Base-by-base conservation (phyloP, 2,329 filamentous ascomycete species). In the Microsporum canis region DNA sequence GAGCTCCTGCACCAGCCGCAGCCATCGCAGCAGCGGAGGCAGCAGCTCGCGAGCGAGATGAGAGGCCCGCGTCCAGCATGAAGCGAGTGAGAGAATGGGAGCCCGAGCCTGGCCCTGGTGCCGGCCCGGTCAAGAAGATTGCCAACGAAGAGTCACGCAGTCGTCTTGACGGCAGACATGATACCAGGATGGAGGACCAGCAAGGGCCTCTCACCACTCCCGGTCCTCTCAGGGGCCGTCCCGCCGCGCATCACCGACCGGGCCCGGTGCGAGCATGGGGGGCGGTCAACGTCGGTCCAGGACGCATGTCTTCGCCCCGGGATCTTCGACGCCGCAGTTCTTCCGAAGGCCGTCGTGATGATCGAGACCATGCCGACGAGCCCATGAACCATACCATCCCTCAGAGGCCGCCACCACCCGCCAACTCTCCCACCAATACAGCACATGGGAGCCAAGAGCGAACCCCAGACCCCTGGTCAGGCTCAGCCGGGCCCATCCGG, bases 61-160 rank as follows among this genome's bases (percentile, higher is more conserved):
- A 86, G 47, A 83, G 91, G n/a, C 89, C 91, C 17, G 76, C 87
- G 0, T 95, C 90, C 41, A 88, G 79, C 1, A 80, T 89, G 61
- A 99, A 99, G 80, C 84, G 94, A 62, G 82, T 86, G 72, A 86
- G 91, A 57, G 94, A 97, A 70, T 96, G 94, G 91, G 94, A 97
- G 66, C 88, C 92, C 39, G 90, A 95, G 39, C 77, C 85, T 3
- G 80, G 72, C 1, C 49, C 49, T 27, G 49, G 49, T 1, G 55
- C 34, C 2, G 55, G 34, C 10, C 75, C 76, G 5, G 68, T 81
- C 51, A 95, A 96, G 78, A 96, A 96, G 77, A 85, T 88, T 63
- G 87, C 89, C 7, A 95, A 86, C 43, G 92, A 97, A 3, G 91
- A 96, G 73, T 90, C 83, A 65, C 86, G 92, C 49, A 89, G 89